These are phyloP conservation scores for California macrophylla DNA, from an alignment of 441 rosid species.

Conservation along the genomic window DNA sequence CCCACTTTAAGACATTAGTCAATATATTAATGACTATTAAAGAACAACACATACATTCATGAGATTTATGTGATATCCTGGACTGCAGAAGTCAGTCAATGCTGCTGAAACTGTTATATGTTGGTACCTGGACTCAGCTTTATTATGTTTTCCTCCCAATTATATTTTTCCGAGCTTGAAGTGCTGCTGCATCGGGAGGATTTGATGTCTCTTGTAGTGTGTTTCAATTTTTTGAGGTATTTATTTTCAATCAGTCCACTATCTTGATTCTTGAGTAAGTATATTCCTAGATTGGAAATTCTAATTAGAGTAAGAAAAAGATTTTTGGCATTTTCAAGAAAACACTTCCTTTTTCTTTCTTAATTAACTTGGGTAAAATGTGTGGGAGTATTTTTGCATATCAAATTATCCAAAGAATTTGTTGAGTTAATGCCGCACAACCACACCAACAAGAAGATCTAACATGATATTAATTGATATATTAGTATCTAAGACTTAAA, in stretches of 20 bases:
- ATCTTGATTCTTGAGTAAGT: not conserved
- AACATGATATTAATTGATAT: not conserved
- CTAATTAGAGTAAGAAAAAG: not conserved
- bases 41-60: not conserved
- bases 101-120: not conserved
- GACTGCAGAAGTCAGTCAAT: not conserved
- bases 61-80: not conserved
- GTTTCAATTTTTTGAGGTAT: not conserved
- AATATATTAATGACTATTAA: not conserved
- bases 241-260: not conserved
- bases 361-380: not conserved
- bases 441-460: not conserved
- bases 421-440: not conserved
- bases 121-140: not conserved
- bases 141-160: not conserved
- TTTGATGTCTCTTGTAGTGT: not conserved
- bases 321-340: not conserved
- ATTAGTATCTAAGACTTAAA: not conserved
- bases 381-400: not conserved
- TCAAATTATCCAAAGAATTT: not conserved
- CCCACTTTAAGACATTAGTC: not conserved
- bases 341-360: not conserved
- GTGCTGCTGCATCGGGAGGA: not conserved
- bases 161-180: not conserved
- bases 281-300: not conserved